phyloP scores from a whole-genome alignment of 805 yeast species.

The Candida adriatica region DNA sequence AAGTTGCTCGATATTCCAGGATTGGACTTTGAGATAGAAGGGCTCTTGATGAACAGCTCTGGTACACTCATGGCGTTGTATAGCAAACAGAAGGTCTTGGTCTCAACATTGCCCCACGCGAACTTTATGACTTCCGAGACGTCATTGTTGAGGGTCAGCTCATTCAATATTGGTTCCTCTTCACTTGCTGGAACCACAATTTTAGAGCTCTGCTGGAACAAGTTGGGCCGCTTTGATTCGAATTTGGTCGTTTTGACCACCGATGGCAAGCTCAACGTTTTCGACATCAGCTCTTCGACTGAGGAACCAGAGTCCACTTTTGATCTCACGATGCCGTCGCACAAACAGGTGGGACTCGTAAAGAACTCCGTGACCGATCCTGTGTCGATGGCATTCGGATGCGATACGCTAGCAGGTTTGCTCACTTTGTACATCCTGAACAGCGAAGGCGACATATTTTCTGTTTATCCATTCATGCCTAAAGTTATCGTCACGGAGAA shows the following conservation, averaged over 20 bases:
- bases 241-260: slow-evolving; percentile 35
- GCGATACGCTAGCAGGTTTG: slow-evolving; percentile 29
- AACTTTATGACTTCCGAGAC: slow-evolving; percentile 4
- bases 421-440: slow-evolving; percentile 47
- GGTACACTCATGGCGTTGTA: slow-evolving; percentile 37
- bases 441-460: slow-evolving; percentile 51
- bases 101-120: slow-evolving; percentile 27
- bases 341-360: slow-evolving; percentile 15
- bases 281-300: slow-evolving; percentile 28
- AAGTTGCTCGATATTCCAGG: slow-evolving; percentile 7
- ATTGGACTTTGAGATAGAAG: slow-evolving; percentile 27
- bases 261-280: slow-evolving; percentile 27
- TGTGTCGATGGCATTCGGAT: slow-evolving; percentile 22
- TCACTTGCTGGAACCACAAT: slow-evolving; percentile 25
- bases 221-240: slow-evolving; percentile 35
- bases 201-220: slow-evolving; percentile 38
- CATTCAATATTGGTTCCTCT: slow-evolving; percentile 25
- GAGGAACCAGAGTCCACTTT: slow-evolving; percentile 18
- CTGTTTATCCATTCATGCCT: slow-evolving; percentile 62
- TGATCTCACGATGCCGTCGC: slow-evolving; percentile 16
- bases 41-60: slow-evolving; percentile 31
- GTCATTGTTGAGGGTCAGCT: slow-evolving; percentile 5
- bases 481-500: slow-evolving; percentile 30
- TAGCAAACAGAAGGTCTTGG: slow-evolving; percentile 26
- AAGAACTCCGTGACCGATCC: slow-evolving; percentile 17